Evolutionary conservation across 2,329 filamentous ascomycete genomes (phyloP), one percentile per base, ranked within the genome.

Genomic region (Trichoderma guizhouense): DNA sequence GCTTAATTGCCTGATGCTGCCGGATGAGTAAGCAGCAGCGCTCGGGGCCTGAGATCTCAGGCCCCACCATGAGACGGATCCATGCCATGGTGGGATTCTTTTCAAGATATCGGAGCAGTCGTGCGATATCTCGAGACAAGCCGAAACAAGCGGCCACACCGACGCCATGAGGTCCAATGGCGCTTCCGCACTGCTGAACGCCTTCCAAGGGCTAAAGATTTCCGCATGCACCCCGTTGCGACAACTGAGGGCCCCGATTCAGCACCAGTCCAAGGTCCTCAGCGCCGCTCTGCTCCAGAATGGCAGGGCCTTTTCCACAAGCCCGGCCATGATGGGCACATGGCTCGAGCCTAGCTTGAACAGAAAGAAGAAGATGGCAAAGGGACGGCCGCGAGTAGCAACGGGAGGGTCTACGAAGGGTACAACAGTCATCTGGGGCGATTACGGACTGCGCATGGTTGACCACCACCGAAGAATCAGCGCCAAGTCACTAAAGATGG

Each of bases 361-460:
- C 77, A 90, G 93, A 75, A 95, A 94, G 80, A 92, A 90, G 79
- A 93, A 93, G 82, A 97, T 97, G 86, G 95, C 94, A 76, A 98
- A 98, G 84, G 96, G 95, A 51, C 90, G 94, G 2, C 92, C 93
- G 64, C 90, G 94, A 77, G 94, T 98, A 63, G 89, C 93, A 28
- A 99, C 95, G 0, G 96, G 96, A 74, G 96, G 96, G 73, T 97
- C 93, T 70, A 91, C 88, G 43, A 94, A 97, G 81, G 96, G 96
- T 76, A 99, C 96, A 43, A 98, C 95, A 0, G 92, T 99, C 24
- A 90, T 97, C 71, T 98, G 94, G 94, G 96, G 96, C 70, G 95
- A 98, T 81, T 99, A 95, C 80, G 96, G 96, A 9, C 85, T 99
- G 76, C 93, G 96, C 71, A 96, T 99, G 91, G 90, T 87, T 74